phyloP scores from a whole-genome alignment of 192 early-diverging fungal genomes.

The Backusella australiensis region DNA sequence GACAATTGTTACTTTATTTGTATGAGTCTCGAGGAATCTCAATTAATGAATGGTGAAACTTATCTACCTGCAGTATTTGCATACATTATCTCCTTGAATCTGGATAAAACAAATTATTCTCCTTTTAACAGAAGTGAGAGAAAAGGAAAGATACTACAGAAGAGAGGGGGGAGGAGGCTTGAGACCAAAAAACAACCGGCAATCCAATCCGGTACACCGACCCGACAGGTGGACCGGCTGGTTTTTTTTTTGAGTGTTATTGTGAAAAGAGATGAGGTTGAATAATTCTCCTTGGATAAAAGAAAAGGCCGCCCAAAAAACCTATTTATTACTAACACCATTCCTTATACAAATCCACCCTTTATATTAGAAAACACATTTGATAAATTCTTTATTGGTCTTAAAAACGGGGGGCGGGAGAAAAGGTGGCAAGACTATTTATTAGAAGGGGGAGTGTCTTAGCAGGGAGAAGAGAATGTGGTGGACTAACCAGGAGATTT shows the following conservation, averaged over 20 bases:
- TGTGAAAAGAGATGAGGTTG: neutral
- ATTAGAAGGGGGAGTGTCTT: neutral
- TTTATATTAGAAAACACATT: slow-evolving; percentile 5
- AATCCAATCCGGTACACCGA: slow-evolving; percentile 8
- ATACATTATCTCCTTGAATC: slow-evolving; percentile 1
- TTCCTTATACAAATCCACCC: neutral
- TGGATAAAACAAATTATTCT: neutral
- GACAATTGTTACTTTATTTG: neutral
- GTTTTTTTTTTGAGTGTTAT: neutral
- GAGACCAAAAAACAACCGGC: neutral
- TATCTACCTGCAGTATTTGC: slow-evolving; percentile 10
- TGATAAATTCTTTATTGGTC: neutral
- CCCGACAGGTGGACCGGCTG: neutral
- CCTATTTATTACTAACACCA: neutral
- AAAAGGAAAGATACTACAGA: neutral
- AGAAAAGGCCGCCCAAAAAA: neutral
- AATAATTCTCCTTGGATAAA: slow-evolving; percentile 11
- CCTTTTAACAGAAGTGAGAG: slow-evolving; percentile 1
- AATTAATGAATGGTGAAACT: neutral
- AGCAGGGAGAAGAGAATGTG: slow-evolving; percentile 6
- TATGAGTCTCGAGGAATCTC: neutral
- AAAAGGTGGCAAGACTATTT: neutral
- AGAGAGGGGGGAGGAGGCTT: neutral
- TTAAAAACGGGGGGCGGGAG: neutral
- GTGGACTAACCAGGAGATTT: neutral